Percentiles rank a stretch among this genome's conserved stretches.
phyloP scores from a whole-genome alignment of 2,329 filamentous ascomycete genomes.

The Ceratocystis destructans region DNA sequence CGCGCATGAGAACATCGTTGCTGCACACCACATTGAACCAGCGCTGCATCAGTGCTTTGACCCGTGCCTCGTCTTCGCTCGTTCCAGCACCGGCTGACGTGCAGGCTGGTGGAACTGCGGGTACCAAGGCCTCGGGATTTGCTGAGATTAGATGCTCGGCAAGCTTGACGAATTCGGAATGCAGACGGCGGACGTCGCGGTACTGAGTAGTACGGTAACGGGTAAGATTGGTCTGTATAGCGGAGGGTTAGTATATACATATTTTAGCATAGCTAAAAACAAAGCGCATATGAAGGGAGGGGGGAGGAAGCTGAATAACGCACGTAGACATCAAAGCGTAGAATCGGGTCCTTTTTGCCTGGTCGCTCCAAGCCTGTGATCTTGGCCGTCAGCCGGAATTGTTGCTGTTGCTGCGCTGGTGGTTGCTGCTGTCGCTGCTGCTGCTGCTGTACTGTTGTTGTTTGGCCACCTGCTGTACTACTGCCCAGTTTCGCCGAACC shows the following conservation, averaged over 20 bases:
- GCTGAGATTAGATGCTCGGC: constrained; percentile 89
- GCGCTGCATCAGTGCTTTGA: constrained; percentile 79
- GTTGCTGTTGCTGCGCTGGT: constrained; percentile 36
- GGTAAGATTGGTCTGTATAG: constrained; percentile 78
- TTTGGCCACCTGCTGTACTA: not conserved
- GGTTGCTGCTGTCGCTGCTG: not conserved
- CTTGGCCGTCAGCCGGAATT: constrained; percentile 82
- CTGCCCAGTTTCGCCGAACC: constrained; percentile 6
- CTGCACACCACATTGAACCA: constrained; percentile 91
- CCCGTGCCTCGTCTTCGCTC: constrained; percentile 81
- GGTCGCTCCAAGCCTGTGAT: constrained; percentile 86
- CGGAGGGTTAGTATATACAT: not conserved
- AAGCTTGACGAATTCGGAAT: constrained; percentile 94
- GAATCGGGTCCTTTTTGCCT: constrained; percentile 86
- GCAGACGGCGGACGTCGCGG: constrained; percentile 86
- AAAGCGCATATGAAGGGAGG: not conserved
- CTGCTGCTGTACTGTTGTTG: constrained; percentile 3
- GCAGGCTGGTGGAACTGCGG: constrained; percentile 83
- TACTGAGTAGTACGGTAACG: constrained; percentile 97
- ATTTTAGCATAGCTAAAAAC: not conserved
- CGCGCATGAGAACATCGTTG: constrained; percentile 83
- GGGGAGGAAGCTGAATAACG: constrained; percentile 14
- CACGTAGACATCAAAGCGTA: constrained; percentile 95
- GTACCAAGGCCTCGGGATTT: constrained; percentile 91
- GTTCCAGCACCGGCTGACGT: constrained; percentile 91